Conservation (phyloP, 768 basidiomycete species). For the Strobilomyces echinocephalus region DNA sequence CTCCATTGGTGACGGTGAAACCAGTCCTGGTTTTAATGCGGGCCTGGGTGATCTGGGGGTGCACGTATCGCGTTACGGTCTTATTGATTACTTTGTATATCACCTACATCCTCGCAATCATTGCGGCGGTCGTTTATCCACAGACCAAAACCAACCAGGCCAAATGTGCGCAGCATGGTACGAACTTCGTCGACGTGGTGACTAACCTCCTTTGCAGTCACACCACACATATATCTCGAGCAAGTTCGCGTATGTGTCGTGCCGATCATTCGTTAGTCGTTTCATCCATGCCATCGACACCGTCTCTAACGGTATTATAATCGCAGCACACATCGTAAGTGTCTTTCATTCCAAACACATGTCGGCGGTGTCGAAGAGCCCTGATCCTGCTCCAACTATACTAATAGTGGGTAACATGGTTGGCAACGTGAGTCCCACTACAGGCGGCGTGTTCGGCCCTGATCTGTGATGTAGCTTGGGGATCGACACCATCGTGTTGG, state of each 20-base stretch:
- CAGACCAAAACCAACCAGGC: too few species aligned
- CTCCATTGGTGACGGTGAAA: background rate
- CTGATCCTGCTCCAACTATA: background rate
- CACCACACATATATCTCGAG: too few species aligned
- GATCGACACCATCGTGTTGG: slow-evolving; percentile 5
- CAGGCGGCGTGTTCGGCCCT: background rate
- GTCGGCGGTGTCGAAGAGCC: background rate
- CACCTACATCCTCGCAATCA: slow-evolving; percentile 1
- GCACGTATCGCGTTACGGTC: background rate
- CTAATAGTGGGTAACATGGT: slow-evolving; percentile 14
- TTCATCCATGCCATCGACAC: too few species aligned
- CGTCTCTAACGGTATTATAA: too few species aligned
- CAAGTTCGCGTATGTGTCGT: too few species aligned
- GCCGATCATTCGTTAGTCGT: too few species aligned
- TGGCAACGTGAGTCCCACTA: slow-evolving; percentile 1
- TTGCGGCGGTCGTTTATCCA: slow-evolving; percentile 2
- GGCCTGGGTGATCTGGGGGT: slow-evolving; percentile 20
- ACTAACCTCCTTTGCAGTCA: too few species aligned
- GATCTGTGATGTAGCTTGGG: slow-evolving; percentile 1
- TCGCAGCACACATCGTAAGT: background rate
- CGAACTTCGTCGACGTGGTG: too few species aligned
- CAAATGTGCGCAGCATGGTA: background rate
- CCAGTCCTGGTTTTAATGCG: slow-evolving; percentile 18
- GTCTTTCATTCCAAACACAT: background rate
- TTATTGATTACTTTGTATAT: slow-evolving; percentile 7